Base-by-base conservation (phyloP, 2,329 filamentous ascomycete genomes). In the Davidsoniella neocaledoniae region DNA sequence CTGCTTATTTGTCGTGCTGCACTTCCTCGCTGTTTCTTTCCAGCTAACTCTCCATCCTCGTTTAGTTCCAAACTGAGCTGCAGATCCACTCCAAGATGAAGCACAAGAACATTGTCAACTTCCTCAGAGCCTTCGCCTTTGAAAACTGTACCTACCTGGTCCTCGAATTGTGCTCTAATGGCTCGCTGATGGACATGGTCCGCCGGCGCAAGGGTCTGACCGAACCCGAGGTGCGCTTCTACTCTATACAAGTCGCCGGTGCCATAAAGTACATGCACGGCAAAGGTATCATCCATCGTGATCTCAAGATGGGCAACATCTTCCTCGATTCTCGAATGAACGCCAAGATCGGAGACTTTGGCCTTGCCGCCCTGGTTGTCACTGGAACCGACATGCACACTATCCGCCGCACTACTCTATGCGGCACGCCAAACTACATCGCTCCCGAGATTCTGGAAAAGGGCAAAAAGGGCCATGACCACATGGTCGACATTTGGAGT, bases 21-120 rank as follows among this genome's bases (percentile, higher is more conserved):
- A 16, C 25, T 8, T 43, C n/a, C 16, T 3, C 2, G 26, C 3
- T 29, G 26, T 7, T 21, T n/a, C 6, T 40, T 40, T 5, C 12
- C n/a, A 17, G 43, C 55, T 61, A 47, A 63, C 55, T 12, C 4
- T 10, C 33, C 17, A 16, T 21, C 3, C 23, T 19, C 37, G n/a
- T 40, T 44, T 16, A 80, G 76, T 81, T 82, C 58, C 77, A 81
- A 77, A 77, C 77, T 19, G 91, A 98, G 64, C 76, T 98, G 5
- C 90, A 96, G 65, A 95, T 98, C 54, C 91, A 98, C 67, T 95
- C 91, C 41, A 98, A 96, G 63, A 90, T 98, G 79, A 80, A 81
- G 52, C 91, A 98, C 61, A 83, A 84, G 48, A 94, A 95, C 63
- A 90, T 98, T 56, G 91, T 98, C 55, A 83, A 90, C 58, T 98